Base-by-base conservation (phyloP, 106 monocot species). In the Ottelia alismoides region DNA sequence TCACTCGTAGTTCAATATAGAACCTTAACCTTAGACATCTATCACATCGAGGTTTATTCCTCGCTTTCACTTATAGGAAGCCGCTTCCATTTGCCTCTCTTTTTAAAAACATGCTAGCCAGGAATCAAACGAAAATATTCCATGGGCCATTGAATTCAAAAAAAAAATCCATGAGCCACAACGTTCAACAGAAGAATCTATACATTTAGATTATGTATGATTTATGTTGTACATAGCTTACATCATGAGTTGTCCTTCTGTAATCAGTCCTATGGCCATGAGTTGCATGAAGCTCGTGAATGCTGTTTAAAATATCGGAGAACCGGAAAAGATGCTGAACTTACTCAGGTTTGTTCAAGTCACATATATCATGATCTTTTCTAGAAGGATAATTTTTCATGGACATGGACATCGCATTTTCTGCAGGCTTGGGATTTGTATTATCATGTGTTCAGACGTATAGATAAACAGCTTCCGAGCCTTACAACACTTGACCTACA, bases 401-500 rank as follows among this genome's bases (percentile, higher is more conserved):
- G 40, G 16, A 16, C 40, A 43, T 43, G 10, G 40, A 7, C 16
- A 52, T 31, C 27, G 16, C 43, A 49, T 11, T 21, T 28, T 70
- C 48, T 43, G 10, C 73, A 98, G 96, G 96, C 96, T 20, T 98
- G 96, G 96, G 96, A 98, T 77, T 75, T 98, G 55, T 98, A 98
- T 75, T 98, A 98, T 67, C 96, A 98, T 77, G 96, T 98, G 61
- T 98, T 98, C 30, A 85, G 79, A 70, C 85, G 90, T 65, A 98
- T 98, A 49, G 96, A 98, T 73, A 98, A 90, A 53, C 89, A 98
- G 58, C 85, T 98, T 45, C 96, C 96, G 0, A 86, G 96, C 56
- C 85, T 98, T 49, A 89, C 96, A 32, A 98, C 85, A 24, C 70
- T 98, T 27, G 96, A 98, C 61, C 58, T 98, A 28, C 82, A 98